Conservation (phyloP, 2,329 filamentous ascomycete genomes). For the Chaetomiaceae sp. region DNA sequence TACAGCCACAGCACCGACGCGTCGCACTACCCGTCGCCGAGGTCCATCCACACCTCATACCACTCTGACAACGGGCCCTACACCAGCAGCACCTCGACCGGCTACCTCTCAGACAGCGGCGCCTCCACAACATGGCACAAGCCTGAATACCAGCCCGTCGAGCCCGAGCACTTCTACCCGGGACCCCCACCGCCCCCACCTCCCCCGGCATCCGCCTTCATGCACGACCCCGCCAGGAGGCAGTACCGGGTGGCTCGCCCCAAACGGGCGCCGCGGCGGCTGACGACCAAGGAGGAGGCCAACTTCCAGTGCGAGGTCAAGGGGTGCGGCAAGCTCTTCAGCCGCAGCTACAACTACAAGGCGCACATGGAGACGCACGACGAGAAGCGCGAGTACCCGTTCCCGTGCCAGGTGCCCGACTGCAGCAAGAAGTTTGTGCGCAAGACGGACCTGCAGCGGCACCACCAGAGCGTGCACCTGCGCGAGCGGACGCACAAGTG, state of each 20-base stretch:
- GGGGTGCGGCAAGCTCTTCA: constrained; percentile 74
- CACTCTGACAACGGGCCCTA: constrained; percentile 27
- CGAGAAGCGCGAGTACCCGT: constrained; percentile 64
- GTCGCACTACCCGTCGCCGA: constrained; percentile 40
- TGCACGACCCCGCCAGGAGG: constrained; percentile 27
- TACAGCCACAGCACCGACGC: constrained; percentile 36
- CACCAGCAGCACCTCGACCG: constrained; percentile 29
- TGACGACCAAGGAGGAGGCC: constrained; percentile 64
- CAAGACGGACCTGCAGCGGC: constrained; percentile 69
- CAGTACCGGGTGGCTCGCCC: constrained; percentile 31
- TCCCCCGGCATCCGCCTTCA: constrained; percentile 23
- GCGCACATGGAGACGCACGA: constrained; percentile 84
- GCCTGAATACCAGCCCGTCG: constrained; percentile 35
- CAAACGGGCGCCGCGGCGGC: constrained; percentile 43
- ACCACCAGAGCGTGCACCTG: constrained; percentile 65
- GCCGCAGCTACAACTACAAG: constrained; percentile 80
- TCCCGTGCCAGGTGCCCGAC: constrained; percentile 58
- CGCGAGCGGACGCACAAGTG: constrained; percentile 68
- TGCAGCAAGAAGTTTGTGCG: constrained; percentile 77
- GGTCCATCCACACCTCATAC: constrained; percentile 35
- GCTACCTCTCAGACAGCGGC: constrained; percentile 38
- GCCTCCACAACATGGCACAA: constrained; percentile 37
- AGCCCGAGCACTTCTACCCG: constrained; percentile 34
- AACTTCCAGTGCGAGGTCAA: constrained; percentile 65
- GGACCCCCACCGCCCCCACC: constrained; percentile 23